Evolutionary conservation across 169 alveolate genomes (phyloP).

Genomic region (Plasmodium adleri): DNA sequence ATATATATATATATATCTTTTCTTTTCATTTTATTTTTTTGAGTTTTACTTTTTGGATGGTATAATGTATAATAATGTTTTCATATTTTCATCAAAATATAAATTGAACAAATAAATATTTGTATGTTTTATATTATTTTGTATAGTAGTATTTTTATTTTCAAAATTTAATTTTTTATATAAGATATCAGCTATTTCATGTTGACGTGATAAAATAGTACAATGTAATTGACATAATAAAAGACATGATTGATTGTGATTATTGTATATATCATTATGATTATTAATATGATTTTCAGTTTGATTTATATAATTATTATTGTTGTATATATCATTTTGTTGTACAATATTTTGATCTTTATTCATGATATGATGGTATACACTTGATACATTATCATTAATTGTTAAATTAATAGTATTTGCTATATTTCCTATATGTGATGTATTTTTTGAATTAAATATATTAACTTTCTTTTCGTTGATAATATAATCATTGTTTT

Average conservation of each 20-base stretch:
- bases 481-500: background rate
- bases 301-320: background rate
- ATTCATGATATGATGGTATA: background rate
- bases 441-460: too few relatives aligned
- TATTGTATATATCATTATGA: background rate
- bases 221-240: constrained; percentile 39
- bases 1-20: background rate
- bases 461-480: constrained; percentile 4
- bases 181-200: background rate
- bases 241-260: constrained; percentile 1
- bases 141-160: background rate
- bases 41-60: background rate
- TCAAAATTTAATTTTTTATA: constrained; percentile 1
- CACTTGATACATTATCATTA: background rate
- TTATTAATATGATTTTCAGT: background rate
- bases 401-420: background rate
- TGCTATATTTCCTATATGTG: background rate
- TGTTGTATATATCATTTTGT: background rate
- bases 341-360: background rate
- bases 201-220: background rate
- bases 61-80: constrained; percentile 12
- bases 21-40: too few relatives aligned
- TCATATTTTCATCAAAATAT: constrained; percentile 27
- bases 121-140: background rate
- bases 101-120: constrained; percentile 1